A percentile compares a stretch with the other conserved stretches of the same genome.
These are phyloP conservation scores for Primulina tabacum DNA, from an alignment of 257 asterid species.

Conservation along the genomic window DNA sequence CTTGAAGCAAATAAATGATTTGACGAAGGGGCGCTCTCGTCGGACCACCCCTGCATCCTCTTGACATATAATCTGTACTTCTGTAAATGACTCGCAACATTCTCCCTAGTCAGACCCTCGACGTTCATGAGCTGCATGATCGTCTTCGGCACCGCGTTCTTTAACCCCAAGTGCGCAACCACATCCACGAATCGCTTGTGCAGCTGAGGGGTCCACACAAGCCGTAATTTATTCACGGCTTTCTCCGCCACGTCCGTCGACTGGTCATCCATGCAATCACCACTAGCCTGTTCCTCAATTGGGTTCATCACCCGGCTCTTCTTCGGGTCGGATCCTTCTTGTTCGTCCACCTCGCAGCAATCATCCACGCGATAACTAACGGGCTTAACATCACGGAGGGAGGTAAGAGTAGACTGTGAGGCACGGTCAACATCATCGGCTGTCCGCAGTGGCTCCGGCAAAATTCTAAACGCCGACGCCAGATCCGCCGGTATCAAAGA, in stretches of 20 bases:
- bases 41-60: slow-evolving; percentile 41
- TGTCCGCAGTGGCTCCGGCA: slow-evolving; percentile 60
- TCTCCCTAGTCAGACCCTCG: slow-evolving; percentile 49
- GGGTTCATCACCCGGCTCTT: slow-evolving; percentile 46
- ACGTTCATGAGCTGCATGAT: slow-evolving; percentile 60
- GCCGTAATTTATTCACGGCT: slow-evolving; percentile 41
- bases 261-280: slow-evolving; percentile 44
- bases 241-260: slow-evolving; percentile 45
- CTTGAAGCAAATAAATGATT: neutral
- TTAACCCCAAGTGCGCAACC: slow-evolving; percentile 50
- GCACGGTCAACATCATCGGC: slow-evolving; percentile 69
- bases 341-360: slow-evolving; percentile 27
- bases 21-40: neutral
- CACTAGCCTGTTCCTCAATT: slow-evolving; percentile 20
- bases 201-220: slow-evolving; percentile 56
- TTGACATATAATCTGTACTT: slow-evolving; percentile 47
- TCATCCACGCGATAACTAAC: slow-evolving; percentile 28
- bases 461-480: slow-evolving; percentile 77
- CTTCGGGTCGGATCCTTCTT: slow-evolving; percentile 61
- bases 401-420: slow-evolving; percentile 57
- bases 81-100: slow-evolving; percentile 51
- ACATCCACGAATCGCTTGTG: slow-evolving; percentile 55
- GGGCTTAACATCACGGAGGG: slow-evolving; percentile 46
- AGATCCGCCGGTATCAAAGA: slow-evolving; percentile 70
- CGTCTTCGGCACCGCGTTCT: slow-evolving; percentile 52